phyloP scores from a whole-genome alignment of 108 stramenopile genomes.

The Cyclotella cryptica region DNA sequence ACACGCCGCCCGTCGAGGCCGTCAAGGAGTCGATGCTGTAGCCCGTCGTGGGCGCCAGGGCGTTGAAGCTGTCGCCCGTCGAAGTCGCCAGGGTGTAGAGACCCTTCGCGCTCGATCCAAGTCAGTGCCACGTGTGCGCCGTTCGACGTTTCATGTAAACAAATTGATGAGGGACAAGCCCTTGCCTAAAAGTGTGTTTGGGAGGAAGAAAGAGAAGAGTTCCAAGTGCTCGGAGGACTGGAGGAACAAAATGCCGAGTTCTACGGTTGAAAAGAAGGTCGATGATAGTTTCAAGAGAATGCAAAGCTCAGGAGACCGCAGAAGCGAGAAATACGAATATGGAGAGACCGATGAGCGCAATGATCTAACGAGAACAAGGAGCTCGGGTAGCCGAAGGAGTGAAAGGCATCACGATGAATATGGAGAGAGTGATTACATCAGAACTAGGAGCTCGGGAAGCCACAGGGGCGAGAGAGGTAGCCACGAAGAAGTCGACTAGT shows the following conservation, averaged over 20 bases:
- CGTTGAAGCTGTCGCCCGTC: not conserved
- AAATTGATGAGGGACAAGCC: conserved; percentile 9
- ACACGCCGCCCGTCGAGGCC: not conserved
- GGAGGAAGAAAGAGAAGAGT: conserved; percentile 5
- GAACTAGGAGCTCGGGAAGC: conserved; percentile 1
- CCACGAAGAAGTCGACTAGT: too few species aligned
- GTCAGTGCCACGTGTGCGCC: not conserved
- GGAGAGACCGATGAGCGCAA: not conserved
- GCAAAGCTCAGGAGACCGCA: not conserved
- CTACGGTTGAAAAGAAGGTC: not conserved
- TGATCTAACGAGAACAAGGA: conserved; percentile 2
- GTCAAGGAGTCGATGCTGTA: not conserved
- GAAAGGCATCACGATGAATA: not conserved
- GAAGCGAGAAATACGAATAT: not conserved
- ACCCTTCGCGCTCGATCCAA: conserved; percentile 8
- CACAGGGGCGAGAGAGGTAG: not conserved
- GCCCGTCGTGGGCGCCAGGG: not conserved
- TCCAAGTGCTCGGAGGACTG: conserved; percentile 1
- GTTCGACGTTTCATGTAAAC: not conserved
- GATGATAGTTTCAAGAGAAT: not conserved
- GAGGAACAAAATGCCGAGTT: not conserved
- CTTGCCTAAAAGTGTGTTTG: not conserved
- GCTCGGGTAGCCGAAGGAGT: not conserved
- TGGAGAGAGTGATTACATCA: not conserved
- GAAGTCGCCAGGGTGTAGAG: conserved; percentile 1